Conservation (phyloP, 352 stramenopile genomes). For the Phytopythium aichiense region DNA sequence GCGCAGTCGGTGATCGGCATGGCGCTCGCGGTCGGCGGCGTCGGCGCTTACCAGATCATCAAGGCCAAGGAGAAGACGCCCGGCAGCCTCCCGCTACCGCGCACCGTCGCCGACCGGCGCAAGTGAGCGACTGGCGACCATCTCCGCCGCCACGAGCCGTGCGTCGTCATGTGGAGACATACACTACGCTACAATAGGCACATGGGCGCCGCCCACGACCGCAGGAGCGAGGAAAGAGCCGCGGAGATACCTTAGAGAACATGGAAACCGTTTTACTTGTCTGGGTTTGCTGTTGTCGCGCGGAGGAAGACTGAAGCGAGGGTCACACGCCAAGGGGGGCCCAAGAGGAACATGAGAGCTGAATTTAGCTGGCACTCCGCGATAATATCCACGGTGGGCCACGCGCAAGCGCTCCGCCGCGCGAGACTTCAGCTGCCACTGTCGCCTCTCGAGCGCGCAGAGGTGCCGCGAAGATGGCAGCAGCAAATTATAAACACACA, state of each 20-base stretch:
- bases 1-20: constrained; percentile 68
- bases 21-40: constrained; percentile 62
- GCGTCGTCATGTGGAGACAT: constrained; percentile 3
- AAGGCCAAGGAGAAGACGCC: constrained; percentile 61
- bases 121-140: constrained; percentile 13
- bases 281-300: too few relatives aligned
- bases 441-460: constrained; percentile 5
- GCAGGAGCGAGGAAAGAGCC: neutral
- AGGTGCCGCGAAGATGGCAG: neutral
- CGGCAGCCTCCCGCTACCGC: constrained; percentile 36
- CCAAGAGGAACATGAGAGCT: too few relatives aligned
- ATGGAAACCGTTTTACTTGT: too few relatives aligned
- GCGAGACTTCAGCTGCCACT: neutral
- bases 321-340: too few relatives aligned
- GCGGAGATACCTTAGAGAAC: neutral
- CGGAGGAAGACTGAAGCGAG: too few relatives aligned
- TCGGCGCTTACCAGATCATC: constrained; percentile 76
- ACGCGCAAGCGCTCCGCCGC: neutral
- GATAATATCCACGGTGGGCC: too few relatives aligned
- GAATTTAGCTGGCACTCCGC: too few relatives aligned
- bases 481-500: constrained; percentile 9
- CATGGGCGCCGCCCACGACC: neutral
- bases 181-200: constrained; percentile 4
- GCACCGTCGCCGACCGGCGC: constrained; percentile 28
- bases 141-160: constrained; percentile 8